Evolutionary conservation across 768 basidiomycete species (phyloP).

Genomic region (Lactifluus piperatus): DNA sequence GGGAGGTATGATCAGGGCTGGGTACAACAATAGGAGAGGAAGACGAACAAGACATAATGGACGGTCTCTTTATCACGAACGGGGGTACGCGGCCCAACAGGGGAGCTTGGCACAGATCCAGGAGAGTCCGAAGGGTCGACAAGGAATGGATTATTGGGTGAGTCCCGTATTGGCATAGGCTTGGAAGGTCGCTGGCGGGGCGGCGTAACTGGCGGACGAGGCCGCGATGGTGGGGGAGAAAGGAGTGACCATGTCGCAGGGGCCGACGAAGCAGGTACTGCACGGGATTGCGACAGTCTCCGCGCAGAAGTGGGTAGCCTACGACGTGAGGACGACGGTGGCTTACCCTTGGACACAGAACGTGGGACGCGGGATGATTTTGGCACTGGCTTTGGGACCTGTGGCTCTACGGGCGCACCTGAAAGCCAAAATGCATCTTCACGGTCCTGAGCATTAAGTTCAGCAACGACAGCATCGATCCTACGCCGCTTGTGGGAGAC

Average conservation of each 20-base stretch:
- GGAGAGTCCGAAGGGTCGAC: conserved; percentile 13
- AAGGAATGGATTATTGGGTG: conserved; percentile 21
- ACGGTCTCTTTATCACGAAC: conserved; percentile 13
- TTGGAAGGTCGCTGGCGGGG: conserved; percentile 11
- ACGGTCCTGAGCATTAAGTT: conserved; percentile 14
- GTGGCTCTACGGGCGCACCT: neutral
- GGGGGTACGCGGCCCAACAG: conserved; percentile 17
- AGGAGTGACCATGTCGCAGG: conserved; percentile 16
- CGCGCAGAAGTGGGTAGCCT: conserved; percentile 11
- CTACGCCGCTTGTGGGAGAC: conserved; percentile 14
- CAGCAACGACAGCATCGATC: conserved; percentile 18
- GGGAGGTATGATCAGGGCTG: no score
- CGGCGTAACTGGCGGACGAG: conserved; percentile 16
- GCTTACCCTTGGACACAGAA: conserved; percentile 6
- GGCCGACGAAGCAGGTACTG: conserved; percentile 8
- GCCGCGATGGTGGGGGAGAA: conserved; percentile 18
- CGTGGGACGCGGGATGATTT: conserved; percentile 10
- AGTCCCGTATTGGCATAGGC: conserved; percentile 19
- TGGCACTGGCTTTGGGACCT: conserved; percentile 2
- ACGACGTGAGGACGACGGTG: conserved; percentile 11
- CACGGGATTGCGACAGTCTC: conserved; percentile 18
- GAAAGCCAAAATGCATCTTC: conserved; percentile 20
- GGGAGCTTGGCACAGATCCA: conserved; percentile 17
- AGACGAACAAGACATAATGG: conserved; percentile 20
- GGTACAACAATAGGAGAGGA: neutral